These are phyloP conservation scores for Pseudogymnoascus sp. DNA, from an alignment of 2,329 filamentous ascomycete species.

Conservation along the genomic window DNA sequence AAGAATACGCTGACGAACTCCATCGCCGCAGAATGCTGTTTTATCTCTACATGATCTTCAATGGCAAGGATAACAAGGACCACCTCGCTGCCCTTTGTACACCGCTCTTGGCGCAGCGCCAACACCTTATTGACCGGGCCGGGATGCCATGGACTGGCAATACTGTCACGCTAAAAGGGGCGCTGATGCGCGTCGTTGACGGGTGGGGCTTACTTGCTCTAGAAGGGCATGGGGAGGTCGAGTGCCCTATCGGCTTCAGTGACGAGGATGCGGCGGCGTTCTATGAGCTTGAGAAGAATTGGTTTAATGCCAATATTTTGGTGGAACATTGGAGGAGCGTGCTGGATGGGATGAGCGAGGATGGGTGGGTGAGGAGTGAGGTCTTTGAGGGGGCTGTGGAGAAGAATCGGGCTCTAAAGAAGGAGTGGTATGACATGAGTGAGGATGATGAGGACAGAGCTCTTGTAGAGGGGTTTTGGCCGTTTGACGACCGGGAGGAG, in stretches of 20 bases:
- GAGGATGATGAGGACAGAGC: not conserved
- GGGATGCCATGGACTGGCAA: constrained; percentile 26
- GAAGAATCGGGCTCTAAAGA: constrained; percentile 2
- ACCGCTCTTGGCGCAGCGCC: constrained; percentile 19
- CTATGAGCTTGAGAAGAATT: not conserved
- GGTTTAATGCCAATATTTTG: constrained; percentile 14
- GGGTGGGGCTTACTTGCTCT: constrained; percentile 20
- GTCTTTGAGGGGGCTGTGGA: constrained; percentile 18
- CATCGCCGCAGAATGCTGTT: constrained; percentile 27
- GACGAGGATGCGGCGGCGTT: constrained; percentile 13
- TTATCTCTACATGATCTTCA: constrained; percentile 27
- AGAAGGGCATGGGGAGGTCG: not conserved
- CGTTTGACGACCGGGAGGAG: not conserved
- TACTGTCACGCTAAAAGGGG: constrained; percentile 24
- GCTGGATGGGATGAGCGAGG: constrained; percentile 21
- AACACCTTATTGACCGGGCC: constrained; percentile 22
- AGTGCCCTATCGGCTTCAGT: constrained; percentile 11
- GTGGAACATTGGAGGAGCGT: constrained; percentile 19
- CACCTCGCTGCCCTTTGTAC: constrained; percentile 25
- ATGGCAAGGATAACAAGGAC: constrained; percentile 20
- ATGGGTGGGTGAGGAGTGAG: constrained; percentile 26
- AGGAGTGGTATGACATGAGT: not conserved
- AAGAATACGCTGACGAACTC: constrained; percentile 18
- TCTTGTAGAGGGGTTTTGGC: not conserved
- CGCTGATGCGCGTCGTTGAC: constrained; percentile 20